These are phyloP conservation scores for Claviceps africana DNA, from an alignment of 2,329 filamentous ascomycete species.

Conservation along the genomic window DNA sequence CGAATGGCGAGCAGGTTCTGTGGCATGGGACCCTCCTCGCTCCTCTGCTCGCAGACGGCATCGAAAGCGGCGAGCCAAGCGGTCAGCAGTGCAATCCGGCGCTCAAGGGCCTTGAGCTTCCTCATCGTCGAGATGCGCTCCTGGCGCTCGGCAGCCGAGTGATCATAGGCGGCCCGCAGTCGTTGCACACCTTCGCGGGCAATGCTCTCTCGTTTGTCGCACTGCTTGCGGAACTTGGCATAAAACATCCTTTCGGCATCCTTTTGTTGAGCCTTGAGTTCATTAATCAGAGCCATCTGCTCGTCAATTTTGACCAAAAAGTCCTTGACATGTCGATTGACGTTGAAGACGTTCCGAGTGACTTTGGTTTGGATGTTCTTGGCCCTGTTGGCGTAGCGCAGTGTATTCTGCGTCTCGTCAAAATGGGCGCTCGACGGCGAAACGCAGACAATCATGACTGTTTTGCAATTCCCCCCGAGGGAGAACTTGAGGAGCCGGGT, in stretches of 20 bases:
- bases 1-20: constrained; percentile 59
- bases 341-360: constrained; percentile 97
- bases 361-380: constrained; percentile 99
- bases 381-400: constrained; percentile 91
- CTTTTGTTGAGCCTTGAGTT: constrained; percentile 84
- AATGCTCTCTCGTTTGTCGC: constrained; percentile 65
- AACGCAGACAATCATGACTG: constrained; percentile 98
- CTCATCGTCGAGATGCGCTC: constrained; percentile 71
- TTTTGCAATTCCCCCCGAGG: constrained; percentile 93
- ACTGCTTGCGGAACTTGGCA: constrained; percentile 80
- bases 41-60: constrained; percentile 54
- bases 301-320: constrained; percentile 99
- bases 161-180: constrained; percentile 71
- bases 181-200: constrained; percentile 66
- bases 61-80: constrained; percentile 92
- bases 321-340: constrained; percentile 97
- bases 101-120: constrained; percentile 67
- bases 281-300: constrained; percentile 92
- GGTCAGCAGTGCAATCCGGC: constrained; percentile 72
- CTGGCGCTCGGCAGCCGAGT: constrained; percentile 61
- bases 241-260: constrained; percentile 73
- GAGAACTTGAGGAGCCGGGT: constrained; percentile 94
- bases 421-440: constrained; percentile 94
- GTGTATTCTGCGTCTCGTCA: constrained; percentile 94
- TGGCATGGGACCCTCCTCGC: constrained; percentile 42